These are phyloP conservation scores for Hyaloscypha finlandica DNA, from an alignment of 495 filamentous ascomycete genomes.

Conservation along the genomic window DNA sequence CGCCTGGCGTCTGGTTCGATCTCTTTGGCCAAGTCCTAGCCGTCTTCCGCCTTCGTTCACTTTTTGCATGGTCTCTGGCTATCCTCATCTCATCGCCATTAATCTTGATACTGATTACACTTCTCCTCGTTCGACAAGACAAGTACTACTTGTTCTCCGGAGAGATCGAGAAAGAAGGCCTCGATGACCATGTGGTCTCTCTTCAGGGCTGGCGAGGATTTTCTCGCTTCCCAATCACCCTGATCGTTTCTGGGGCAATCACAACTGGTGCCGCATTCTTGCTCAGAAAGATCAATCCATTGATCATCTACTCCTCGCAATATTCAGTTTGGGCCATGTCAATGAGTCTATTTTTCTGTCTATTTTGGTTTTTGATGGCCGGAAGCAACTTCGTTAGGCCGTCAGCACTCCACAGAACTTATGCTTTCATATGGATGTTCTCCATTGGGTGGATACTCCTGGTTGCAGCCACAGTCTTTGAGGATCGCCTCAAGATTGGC, in stretches of 20 bases:
- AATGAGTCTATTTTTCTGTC: slow-evolving; percentile 75
- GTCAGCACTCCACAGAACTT: slow-evolving; percentile 80
- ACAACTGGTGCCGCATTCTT: slow-evolving; percentile 75
- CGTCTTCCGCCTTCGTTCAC: slow-evolving; percentile 72
- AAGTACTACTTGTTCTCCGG: slow-evolving; percentile 83
- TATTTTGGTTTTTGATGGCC: slow-evolving; percentile 82
- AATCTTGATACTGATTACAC: slow-evolving; percentile 66
- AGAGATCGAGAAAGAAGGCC: slow-evolving; percentile 54
- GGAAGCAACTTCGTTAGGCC: slow-evolving; percentile 83
- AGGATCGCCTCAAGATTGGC: slow-evolving; percentile 69
- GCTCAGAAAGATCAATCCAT: slow-evolving; percentile 79
- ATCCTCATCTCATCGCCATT: slow-evolving; percentile 77
- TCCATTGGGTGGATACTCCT: slow-evolving; percentile 69
- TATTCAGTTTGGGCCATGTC: slow-evolving; percentile 85
- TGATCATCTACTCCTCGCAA: slow-evolving; percentile 81
- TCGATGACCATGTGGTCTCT: slow-evolving; percentile 62
- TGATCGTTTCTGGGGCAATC: slow-evolving; percentile 67
- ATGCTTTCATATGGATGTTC: slow-evolving; percentile 84
- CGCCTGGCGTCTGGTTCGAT: slow-evolving; percentile 89
- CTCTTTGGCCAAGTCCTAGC: slow-evolving; percentile 81
- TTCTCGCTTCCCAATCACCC: slow-evolving; percentile 79
- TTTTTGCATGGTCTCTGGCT: slow-evolving; percentile 86
- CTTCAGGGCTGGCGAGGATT: slow-evolving; percentile 79
- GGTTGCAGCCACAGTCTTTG: slow-evolving; percentile 70
- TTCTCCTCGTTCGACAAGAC: slow-evolving; percentile 61